Percentiles rank a stretch among this genome's conserved stretches.
These are phyloP conservation scores for Metschnikowia lunata DNA, from an alignment of 805 yeast species.

Conservation along the genomic window DNA sequence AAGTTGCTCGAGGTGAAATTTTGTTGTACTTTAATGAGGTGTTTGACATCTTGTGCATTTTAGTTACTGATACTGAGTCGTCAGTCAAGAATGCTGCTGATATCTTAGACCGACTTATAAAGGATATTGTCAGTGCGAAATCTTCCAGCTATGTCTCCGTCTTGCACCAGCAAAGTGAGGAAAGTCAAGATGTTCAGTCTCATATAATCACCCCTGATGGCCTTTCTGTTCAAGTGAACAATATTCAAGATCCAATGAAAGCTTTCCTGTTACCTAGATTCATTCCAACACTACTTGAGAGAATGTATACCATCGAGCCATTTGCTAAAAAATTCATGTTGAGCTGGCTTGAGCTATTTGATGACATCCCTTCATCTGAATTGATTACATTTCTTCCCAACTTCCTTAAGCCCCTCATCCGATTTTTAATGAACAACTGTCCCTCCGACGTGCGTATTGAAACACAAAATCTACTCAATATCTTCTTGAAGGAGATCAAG, in stretches of 20 bases:
- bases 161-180: conserved; percentile 44
- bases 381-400: conserved; percentile 83
- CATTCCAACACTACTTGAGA: conserved; percentile 84
- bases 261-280: conserved; percentile 85
- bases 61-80: conserved; percentile 86
- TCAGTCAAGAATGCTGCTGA: conserved; percentile 96
- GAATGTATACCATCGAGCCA: conserved; percentile 90
- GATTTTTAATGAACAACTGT: conserved; percentile 70
- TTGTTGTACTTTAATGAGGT: conserved; percentile 88
- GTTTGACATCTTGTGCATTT: conserved; percentile 84
- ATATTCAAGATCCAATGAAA: conserved; percentile 52
- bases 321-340: conserved; percentile 87
- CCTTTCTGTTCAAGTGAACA: conserved; percentile 55
- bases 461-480: conserved; percentile 72
- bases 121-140: conserved; percentile 92
- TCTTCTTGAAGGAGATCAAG: conserved; percentile 74
- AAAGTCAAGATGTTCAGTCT: conserved; percentile 30
- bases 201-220: conserved; percentile 53
- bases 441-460: conserved; percentile 84
- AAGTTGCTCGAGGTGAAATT: conserved; percentile 94
- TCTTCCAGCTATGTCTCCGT: conserved; percentile 83
- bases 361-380: conserved; percentile 89
- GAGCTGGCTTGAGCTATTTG: conserved; percentile 89
- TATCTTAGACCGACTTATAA: conserved; percentile 79
- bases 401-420: conserved; percentile 77